Conservation (phyloP, 1,284 basidiomycete genomes). For the Pseudozyma thailandica region DNA sequence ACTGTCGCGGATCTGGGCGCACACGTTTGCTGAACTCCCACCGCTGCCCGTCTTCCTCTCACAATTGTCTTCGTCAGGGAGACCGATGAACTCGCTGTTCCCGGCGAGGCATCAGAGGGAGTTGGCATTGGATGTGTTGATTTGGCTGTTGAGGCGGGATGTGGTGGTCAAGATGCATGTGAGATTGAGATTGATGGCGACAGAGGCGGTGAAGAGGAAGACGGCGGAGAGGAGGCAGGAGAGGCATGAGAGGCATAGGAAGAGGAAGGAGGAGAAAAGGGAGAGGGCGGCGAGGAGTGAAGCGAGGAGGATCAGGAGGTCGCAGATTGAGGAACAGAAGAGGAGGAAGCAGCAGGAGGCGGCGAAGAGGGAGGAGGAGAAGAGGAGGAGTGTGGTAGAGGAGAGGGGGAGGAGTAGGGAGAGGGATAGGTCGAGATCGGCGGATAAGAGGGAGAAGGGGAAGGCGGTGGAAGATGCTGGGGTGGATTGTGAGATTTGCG, state of each 20-base stretch:
- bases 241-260: conserved; percentile 29
- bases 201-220: conserved; percentile 77
- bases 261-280: conserved; percentile 23
- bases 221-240: conserved; percentile 38
- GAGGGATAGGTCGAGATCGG: conserved; percentile 28
- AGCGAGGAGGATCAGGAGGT: conserved; percentile 27
- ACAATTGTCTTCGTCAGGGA: conserved; percentile 39
- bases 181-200: conserved; percentile 83
- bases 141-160: conserved; percentile 89
- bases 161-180: conserved; percentile 86
- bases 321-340: conserved; percentile 28
- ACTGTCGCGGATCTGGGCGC: conserved; percentile 76
- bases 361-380: conserved; percentile 3
- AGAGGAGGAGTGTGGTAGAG: conserved; percentile 11
- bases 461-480: neutral
- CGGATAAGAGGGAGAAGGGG: conserved; percentile 9
- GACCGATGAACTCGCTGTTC: conserved; percentile 46
- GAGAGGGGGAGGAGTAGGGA: conserved; percentile 41
- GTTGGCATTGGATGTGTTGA: conserved; percentile 82
- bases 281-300: conserved; percentile 23
- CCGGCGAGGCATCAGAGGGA: conserved; percentile 58
- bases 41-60: conserved; percentile 71
- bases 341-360: conserved; percentile 18
- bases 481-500: neutral
- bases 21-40: conserved; percentile 77